Conservation (phyloP, 352 stramenopile species). For the Phytophthora sp. region DNA sequence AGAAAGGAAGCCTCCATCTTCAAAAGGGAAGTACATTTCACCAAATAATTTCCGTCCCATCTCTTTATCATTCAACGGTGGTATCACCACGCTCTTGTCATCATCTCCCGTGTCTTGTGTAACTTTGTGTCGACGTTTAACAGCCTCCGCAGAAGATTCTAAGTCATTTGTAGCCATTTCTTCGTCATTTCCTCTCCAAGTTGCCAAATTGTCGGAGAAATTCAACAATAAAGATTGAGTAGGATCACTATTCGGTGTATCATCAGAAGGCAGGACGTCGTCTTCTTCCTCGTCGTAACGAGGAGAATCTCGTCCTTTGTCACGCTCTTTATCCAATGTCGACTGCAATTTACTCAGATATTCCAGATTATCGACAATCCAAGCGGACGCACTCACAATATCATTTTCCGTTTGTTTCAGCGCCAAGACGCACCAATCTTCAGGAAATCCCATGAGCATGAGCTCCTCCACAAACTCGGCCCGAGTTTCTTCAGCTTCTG, state of each 20-base stretch:
- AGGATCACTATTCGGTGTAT: background rate
- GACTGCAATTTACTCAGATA: conserved; percentile 87
- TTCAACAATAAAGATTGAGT: too few relatives aligned
- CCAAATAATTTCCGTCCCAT: conserved; percentile 84
- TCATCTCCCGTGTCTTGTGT: background rate
- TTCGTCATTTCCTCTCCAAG: conserved; percentile 14
- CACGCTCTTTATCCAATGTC: conserved; percentile 71
- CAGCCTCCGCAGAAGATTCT: background rate
- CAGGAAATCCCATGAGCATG: conserved; percentile 93
- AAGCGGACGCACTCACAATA: conserved; percentile 89
- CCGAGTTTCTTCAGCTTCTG: conserved; percentile 62
- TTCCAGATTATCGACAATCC: conserved; percentile 95
- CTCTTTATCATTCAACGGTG: conserved; percentile 75
- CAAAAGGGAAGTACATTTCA: conserved; percentile 88
- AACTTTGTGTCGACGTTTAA: too few relatives aligned
- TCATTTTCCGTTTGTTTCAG: conserved; percentile 93
- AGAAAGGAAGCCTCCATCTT: conserved; percentile 75
- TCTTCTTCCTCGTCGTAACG: conserved; percentile 79
- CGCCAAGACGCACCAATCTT: conserved; percentile 92
- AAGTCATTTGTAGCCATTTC: background rate
- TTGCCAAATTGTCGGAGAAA: too few relatives aligned
- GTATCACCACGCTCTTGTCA: background rate
- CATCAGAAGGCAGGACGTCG: conserved; percentile 24
- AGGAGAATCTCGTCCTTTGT: conserved; percentile 42
- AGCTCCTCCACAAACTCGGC: conserved; percentile 91